These are phyloP conservation scores for Hanseniaspora nectarophila DNA, from an alignment of 805 yeast genomes.

Conservation along the genomic window DNA sequence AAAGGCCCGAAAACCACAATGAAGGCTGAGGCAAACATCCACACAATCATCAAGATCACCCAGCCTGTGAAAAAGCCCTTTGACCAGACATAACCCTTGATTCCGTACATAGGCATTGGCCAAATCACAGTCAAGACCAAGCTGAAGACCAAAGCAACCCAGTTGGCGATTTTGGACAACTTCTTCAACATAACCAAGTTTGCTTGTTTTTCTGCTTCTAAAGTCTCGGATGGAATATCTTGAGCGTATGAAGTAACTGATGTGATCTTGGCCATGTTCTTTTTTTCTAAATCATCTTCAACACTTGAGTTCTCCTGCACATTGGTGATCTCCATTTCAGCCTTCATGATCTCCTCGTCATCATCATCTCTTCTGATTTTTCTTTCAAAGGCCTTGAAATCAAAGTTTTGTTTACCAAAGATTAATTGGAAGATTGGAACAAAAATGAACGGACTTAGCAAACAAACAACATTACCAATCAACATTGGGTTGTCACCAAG, in stretches of 20 bases:
- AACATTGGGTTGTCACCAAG: slow-evolving; percentile 83
- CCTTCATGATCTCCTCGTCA: slow-evolving; percentile 49
- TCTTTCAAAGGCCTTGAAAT: slow-evolving; percentile 50
- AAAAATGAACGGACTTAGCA: slow-evolving; percentile 56
- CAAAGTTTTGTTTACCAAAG: slow-evolving; percentile 61
- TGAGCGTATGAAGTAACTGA: slow-evolving; percentile 27
- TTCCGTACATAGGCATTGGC: slow-evolving; percentile 94
- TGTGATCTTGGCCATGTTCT: slow-evolving; percentile 25
- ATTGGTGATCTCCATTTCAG: slow-evolving; percentile 25
- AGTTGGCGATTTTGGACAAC: slow-evolving; percentile 51
- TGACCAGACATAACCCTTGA: slow-evolving; percentile 55
- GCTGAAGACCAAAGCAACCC: slow-evolving; percentile 49
- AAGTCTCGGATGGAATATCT: slow-evolving; percentile 20
- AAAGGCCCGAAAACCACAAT: slow-evolving; percentile 59
- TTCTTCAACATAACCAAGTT: slow-evolving; percentile 43
- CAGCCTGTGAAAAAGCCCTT: slow-evolving; percentile 76
- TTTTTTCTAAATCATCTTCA: slow-evolving; percentile 17
- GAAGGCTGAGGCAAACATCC: slow-evolving; percentile 60
- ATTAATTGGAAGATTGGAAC: slow-evolving; percentile 53
- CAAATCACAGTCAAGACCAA: slow-evolving; percentile 57
- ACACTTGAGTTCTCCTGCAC: no score
- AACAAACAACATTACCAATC: slow-evolving; percentile 75
- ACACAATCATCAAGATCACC: slow-evolving; percentile 69
- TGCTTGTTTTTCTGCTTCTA: slow-evolving; percentile 27
- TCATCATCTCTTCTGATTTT: slow-evolving; percentile 57